phyloP scores from a whole-genome alignment of 345 rosid species.

The Citrus cavaleriei region DNA sequence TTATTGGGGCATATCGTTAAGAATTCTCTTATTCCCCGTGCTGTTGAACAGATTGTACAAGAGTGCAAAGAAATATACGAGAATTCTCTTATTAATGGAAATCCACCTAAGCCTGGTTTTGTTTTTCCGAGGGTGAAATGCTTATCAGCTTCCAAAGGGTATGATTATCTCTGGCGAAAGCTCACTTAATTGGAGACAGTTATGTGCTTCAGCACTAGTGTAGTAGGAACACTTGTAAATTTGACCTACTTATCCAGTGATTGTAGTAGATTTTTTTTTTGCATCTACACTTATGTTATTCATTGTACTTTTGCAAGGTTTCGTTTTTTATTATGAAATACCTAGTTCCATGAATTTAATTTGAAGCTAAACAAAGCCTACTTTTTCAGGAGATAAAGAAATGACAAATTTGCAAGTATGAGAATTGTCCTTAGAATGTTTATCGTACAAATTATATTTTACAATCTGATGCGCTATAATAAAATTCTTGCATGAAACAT shows the following conservation, averaged over 20 bases:
- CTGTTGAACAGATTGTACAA: slow-evolving; percentile 69
- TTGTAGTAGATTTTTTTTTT: neutral
- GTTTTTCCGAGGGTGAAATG: slow-evolving; percentile 83
- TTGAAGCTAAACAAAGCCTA: too few species aligned
- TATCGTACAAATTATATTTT: too few species aligned
- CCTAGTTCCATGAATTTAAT: neutral
- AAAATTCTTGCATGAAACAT: too few species aligned
- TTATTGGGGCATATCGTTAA: neutral
- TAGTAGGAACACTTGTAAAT: neutral
- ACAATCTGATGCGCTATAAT: too few species aligned
- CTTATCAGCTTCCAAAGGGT: slow-evolving; percentile 61
- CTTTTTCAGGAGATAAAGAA: too few species aligned
- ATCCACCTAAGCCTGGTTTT: slow-evolving; percentile 82
- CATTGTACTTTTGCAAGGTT: neutral
- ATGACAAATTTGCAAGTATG: too few species aligned
- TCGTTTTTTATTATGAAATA: neutral
- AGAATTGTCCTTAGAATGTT: too few species aligned
- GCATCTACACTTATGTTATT: neutral
- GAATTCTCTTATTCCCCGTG: neutral
- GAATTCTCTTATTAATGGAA: slow-evolving; percentile 79
- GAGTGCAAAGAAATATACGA: slow-evolving; percentile 97
- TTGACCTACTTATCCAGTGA: neutral
- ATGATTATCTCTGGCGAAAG: slow-evolving; percentile 63
- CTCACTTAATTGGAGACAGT: slow-evolving; percentile 27
- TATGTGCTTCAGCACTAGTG: neutral